These are phyloP conservation scores for Pleurotus giganteus DNA, from an alignment of 768 basidiomycete species.

Conservation along the genomic window DNA sequence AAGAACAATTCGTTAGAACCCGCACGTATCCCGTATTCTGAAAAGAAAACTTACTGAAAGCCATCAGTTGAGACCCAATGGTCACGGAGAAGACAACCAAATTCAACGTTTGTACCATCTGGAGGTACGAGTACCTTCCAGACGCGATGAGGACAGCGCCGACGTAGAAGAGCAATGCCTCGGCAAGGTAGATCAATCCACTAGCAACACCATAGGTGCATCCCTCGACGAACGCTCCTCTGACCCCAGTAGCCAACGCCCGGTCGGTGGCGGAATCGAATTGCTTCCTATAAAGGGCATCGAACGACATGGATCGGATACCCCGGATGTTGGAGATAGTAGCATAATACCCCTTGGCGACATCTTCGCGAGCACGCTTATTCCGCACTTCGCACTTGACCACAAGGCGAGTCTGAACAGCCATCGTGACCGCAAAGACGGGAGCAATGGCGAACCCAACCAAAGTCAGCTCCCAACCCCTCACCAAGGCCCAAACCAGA, in stretches of 20 bases:
- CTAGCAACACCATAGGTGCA: slow-evolving; percentile 79
- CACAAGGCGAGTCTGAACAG: slow-evolving; percentile 70
- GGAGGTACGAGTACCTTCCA: slow-evolving; percentile 82
- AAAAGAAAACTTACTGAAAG: slow-evolving; percentile 68
- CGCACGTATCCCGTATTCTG: slow-evolving; percentile 1
- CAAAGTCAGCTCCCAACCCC: slow-evolving; percentile 91
- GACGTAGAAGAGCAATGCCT: slow-evolving; percentile 90
- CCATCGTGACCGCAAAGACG: slow-evolving; percentile 74
- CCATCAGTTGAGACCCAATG: slow-evolving; percentile 87
- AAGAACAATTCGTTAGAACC: not conserved
- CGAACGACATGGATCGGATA: slow-evolving; percentile 86
- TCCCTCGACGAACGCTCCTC: slow-evolving; percentile 86
- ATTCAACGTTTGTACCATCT: slow-evolving; percentile 88
- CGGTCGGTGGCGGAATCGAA: slow-evolving; percentile 63
- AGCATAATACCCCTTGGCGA: slow-evolving; percentile 85
- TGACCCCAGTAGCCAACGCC: slow-evolving; percentile 67
- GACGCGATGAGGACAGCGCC: slow-evolving; percentile 81
- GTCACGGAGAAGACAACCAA: slow-evolving; percentile 92
- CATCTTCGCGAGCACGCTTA: slow-evolving; percentile 83
- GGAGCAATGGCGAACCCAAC: slow-evolving; percentile 87
- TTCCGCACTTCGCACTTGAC: slow-evolving; percentile 73
- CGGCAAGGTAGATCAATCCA: slow-evolving; percentile 83
- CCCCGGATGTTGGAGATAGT: slow-evolving; percentile 81
- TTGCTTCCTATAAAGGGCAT: slow-evolving; percentile 60
- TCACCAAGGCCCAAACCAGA: slow-evolving; percentile 82